Conservation (phyloP, 495 filamentous ascomycete genomes). For the Aspergillus ellipticus region DNA sequence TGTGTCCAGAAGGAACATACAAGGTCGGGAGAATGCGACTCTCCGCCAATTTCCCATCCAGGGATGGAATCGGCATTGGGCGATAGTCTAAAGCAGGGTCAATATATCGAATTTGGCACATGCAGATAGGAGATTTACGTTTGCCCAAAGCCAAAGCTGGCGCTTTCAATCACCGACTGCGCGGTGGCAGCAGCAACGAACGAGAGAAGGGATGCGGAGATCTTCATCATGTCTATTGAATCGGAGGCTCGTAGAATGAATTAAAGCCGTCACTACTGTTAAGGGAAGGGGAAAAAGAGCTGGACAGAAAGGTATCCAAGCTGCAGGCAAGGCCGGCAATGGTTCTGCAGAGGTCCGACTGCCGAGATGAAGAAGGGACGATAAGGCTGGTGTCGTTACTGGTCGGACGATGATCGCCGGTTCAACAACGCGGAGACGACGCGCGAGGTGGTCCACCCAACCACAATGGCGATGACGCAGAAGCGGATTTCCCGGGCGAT, state of each 20-base stretch:
- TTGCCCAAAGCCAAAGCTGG: constrained; percentile 71
- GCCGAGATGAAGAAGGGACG: background rate
- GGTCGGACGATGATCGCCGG: constrained; percentile 27
- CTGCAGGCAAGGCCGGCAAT: background rate
- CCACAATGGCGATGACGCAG: constrained; percentile 47
- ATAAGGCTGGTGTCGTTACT: constrained; percentile 17
- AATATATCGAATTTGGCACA: constrained; percentile 14
- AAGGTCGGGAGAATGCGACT: constrained; percentile 65
- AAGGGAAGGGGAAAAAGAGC: background rate
- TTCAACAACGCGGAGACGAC: constrained; percentile 41
- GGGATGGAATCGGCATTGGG: constrained; percentile 54
- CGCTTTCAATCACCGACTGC: constrained; percentile 60
- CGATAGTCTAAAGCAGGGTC: constrained; percentile 47
- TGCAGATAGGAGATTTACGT: constrained; percentile 40
- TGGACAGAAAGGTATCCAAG: background rate
- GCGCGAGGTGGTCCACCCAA: constrained; percentile 46
- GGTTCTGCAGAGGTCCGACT: background rate
- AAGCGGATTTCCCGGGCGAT: constrained; percentile 44
- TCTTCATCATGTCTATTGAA: constrained; percentile 35
- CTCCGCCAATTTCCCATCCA: constrained; percentile 66
- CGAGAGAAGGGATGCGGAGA: constrained; percentile 36
- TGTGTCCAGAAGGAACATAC: too few species aligned
- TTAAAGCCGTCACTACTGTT: background rate
- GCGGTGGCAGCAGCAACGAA: constrained; percentile 55
- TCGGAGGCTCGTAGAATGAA: constrained; percentile 4